These are phyloP conservation scores for Eleusine indica DNA, from an alignment of 176 grass and related monocot species.

Conservation along the genomic window DNA sequence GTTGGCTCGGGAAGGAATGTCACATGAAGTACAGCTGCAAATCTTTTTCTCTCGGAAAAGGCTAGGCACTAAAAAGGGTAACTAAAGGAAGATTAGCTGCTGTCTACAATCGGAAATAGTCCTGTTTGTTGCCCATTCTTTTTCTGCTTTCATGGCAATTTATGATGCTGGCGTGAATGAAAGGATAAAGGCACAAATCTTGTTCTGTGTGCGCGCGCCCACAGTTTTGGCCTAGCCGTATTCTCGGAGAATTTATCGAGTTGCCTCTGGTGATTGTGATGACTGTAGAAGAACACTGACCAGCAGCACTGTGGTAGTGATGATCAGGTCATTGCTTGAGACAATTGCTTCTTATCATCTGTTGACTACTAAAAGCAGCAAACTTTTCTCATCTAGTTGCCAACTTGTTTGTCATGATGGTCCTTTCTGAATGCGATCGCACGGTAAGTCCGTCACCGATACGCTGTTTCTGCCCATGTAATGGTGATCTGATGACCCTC, in stretches of 20 bases:
- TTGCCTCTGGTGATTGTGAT: background rate
- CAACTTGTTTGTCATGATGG: background rate
- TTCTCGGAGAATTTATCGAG: constrained; percentile 21
- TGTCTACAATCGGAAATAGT: background rate
- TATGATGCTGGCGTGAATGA: background rate
- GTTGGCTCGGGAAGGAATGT: background rate
- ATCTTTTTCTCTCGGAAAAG: background rate
- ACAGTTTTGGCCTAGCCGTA: constrained; percentile 20
- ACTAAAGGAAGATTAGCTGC: background rate
- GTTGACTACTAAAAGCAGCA: background rate
- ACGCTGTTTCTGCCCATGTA: background rate
- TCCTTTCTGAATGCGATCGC: background rate
- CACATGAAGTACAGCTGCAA: background rate
- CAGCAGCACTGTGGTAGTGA: background rate
- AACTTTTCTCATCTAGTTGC: background rate
- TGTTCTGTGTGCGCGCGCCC: constrained; percentile 37
- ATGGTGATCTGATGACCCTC: background rate
- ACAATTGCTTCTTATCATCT: constrained; percentile 25
- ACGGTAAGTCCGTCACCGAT: background rate
- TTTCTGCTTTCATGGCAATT: background rate
- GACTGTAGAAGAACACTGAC: constrained; percentile 18
- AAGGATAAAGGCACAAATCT: background rate
- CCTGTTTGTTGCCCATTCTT: background rate
- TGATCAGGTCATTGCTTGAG: constrained; percentile 16
- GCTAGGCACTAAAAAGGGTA: background rate